Conservation (phyloP, 2,329 filamentous ascomycete species). For the Exophiala lecanii-corni region DNA sequence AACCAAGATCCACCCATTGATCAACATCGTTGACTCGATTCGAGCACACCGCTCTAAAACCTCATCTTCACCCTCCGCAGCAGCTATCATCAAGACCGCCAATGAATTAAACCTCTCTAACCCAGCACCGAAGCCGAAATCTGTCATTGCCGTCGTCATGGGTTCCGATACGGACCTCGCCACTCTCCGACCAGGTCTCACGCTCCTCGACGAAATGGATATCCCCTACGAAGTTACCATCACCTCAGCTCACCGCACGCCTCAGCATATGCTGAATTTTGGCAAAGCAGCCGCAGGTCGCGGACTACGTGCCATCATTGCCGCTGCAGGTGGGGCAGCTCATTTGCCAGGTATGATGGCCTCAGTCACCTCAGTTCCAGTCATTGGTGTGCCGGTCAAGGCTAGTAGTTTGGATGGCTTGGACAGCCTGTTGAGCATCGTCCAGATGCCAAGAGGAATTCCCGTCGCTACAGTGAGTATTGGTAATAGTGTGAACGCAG, state of each 20-base stretch:
- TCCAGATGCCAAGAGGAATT: conserved; percentile 67
- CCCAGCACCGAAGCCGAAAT: conserved; percentile 21
- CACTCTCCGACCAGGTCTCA: conserved; percentile 29
- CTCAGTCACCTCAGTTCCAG: conserved; percentile 61
- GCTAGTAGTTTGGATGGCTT: conserved; percentile 63
- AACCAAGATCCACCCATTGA: conserved; percentile 63
- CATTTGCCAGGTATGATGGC: conserved; percentile 65
- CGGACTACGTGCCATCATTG: conserved; percentile 64
- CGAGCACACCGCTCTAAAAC: conserved; percentile 54
- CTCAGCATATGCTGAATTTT: conserved; percentile 59
- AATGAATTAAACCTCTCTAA: conserved; percentile 16
- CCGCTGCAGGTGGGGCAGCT: conserved; percentile 65
- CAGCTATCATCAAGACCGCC: conserved; percentile 16
- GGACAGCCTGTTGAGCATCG: conserved; percentile 62
- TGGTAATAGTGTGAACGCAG: conserved; percentile 69
- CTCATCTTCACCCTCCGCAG: conserved; percentile 28
- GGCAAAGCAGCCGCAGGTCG: conserved; percentile 55
- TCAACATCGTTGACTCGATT: conserved; percentile 76
- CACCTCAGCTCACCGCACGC: conserved; percentile 57
- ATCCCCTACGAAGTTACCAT: conserved; percentile 33
- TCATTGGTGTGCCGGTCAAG: conserved; percentile 68
- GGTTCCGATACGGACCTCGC: conserved; percentile 41
- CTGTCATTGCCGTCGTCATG: conserved; percentile 45
- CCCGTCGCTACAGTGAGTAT: conserved; percentile 68
- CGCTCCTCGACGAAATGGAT: conserved; percentile 29